Percentiles rank a stretch among this genome's conserved stretches.
These are phyloP conservation scores for Fusarium tuaranense DNA, from an alignment of 2,329 filamentous ascomycete species.

Conservation along the genomic window DNA sequence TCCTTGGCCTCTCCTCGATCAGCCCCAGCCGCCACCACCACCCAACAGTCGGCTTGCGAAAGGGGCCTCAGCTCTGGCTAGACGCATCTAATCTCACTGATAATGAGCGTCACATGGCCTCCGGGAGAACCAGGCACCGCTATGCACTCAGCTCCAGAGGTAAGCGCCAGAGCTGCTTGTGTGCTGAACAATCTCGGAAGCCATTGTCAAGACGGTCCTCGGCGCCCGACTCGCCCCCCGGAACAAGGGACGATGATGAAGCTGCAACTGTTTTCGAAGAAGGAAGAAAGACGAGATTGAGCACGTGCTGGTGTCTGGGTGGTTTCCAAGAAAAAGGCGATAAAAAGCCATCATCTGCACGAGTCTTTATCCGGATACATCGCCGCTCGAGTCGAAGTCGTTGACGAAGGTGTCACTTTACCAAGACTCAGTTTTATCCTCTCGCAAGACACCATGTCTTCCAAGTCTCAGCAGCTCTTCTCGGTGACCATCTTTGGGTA, in stretches of 20 bases:
- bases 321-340: neutral
- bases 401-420: neutral
- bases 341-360: constrained; percentile 19
- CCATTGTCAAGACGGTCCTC: constrained; percentile 25
- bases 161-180: constrained; percentile 8
- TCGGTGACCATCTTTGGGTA: constrained; percentile 41
- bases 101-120: neutral
- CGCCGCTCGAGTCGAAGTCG: neutral
- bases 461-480: constrained; percentile 23
- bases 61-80: neutral
- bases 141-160: neutral
- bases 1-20: neutral
- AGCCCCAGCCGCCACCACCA: neutral
- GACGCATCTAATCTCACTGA: neutral
- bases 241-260: neutral
- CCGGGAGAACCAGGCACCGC: neutral
- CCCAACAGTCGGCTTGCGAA: neutral
- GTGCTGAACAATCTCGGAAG: constrained; percentile 19
- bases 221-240: constrained; percentile 37
- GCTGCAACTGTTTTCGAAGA: neutral
- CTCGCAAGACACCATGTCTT: constrained; percentile 5
- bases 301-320: neutral
- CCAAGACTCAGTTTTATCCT: neutral
- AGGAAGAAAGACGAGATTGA: too few relatives aligned
- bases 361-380: neutral